Percentiles rank a stretch among this genome's conserved stretches.
These are phyloP conservation scores for Bolboschoenoplectus hybrid DNA, from an alignment of 202 grass and related monocot genomes.

Conservation along the genomic window DNA sequence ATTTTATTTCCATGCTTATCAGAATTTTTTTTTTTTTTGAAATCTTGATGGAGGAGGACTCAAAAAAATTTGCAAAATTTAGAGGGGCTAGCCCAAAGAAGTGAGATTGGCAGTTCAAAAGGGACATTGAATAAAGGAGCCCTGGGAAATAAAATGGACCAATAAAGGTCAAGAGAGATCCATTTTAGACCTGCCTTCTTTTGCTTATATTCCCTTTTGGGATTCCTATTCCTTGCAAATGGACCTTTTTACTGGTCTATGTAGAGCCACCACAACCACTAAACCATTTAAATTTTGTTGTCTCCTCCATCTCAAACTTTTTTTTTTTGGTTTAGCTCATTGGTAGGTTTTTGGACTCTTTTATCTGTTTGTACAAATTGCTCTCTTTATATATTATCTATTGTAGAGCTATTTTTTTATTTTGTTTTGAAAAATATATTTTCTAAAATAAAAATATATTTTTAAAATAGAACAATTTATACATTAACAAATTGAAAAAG, in stretches of 20 bases:
- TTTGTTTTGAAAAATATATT: neutral
- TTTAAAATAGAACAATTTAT: too few species aligned
- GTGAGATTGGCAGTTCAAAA: neutral
- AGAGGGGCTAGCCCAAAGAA: neutral
- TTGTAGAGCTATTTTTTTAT: neutral
- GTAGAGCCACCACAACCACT: neutral
- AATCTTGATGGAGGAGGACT: neutral
- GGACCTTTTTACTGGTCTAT: slow-evolving; percentile 13
- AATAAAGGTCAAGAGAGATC: slow-evolving; percentile 1
- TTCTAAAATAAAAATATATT: too few species aligned
- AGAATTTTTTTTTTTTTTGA: too few species aligned
- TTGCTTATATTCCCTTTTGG: slow-evolving; percentile 6
- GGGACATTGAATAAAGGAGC: neutral
- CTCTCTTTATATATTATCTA: neutral
- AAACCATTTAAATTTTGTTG: neutral
- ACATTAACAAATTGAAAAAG: too few species aligned
- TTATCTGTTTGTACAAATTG: neutral
- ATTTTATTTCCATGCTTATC: neutral
- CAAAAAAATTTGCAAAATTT: neutral
- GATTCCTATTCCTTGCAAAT: slow-evolving; percentile 18
- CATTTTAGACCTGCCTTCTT: slow-evolving; percentile 1
- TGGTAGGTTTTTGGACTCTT: neutral
- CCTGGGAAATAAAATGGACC: neutral
- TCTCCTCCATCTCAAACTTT: neutral
- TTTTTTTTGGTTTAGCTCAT: neutral